Base-by-base conservation (phyloP, 2,329 filamentous ascomycete genomes). In the Alternaria viburni region DNA sequence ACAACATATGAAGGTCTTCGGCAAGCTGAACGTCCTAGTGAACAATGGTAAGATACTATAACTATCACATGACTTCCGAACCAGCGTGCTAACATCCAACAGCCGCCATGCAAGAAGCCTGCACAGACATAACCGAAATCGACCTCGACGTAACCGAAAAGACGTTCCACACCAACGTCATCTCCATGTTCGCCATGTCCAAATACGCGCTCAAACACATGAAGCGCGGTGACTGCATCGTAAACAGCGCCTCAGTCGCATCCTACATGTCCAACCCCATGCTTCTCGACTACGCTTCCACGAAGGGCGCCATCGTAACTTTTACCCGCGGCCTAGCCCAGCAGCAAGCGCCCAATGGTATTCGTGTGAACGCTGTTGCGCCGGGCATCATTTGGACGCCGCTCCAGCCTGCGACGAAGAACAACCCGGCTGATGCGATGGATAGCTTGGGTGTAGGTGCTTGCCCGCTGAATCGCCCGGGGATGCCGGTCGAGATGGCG, bases 171-270 rank as follows among this genome's bases (percentile, higher is more conserved):
- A 91, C 88, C 41, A 95, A 94, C 80, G 92, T 95, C 73, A 89
- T 93, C 78, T 86, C 90, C 10, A 90, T 88, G 82, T 94, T 93
- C 83, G 93, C 89, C 80, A 83, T 93, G 32, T 85, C 91, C 60
- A 95, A 94, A 77, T 92, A 93, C 73, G 81, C 86, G 12, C 83
- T 94, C 19, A 88, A 88, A 2, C 89, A 93, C 79, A 90, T 95
- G 87, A 86, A 87, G 71, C 77, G 80, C 25, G 91, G 92, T 36
- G 85, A 88, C 64, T 88, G 87, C 23, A 92, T 95, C 74, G 92
- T 95, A 83, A 94, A 93, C 82, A 93, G 91, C 75, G 88, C 90
- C 41, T 93, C 90, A 13, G 89, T 94, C 74, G 93, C 93, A 74
- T 90, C 89, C 23, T 94, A 93, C 80, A 86, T 93, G 65, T 91